Evolutionary conservation across 2,329 filamentous ascomycete species (phyloP).

Genomic region (Diplodia sapinea): DNA sequence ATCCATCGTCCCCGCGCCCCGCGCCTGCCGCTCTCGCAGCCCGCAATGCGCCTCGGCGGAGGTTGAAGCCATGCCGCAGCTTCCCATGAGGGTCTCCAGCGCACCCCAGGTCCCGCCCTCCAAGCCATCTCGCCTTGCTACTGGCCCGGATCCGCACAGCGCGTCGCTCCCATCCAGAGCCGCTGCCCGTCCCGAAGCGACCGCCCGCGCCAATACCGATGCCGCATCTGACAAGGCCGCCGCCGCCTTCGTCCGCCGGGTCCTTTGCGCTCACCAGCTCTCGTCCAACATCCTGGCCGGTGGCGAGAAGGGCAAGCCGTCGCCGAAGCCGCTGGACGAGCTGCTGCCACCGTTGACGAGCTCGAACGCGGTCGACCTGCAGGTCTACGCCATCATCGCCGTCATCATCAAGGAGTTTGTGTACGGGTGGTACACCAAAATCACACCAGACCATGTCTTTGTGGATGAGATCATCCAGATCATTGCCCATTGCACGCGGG

Average conservation of each 20-base stretch:
- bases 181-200: background rate
- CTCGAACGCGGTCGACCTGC: constrained; percentile 89
- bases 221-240: constrained; percentile 75
- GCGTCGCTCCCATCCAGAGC: constrained; percentile 10
- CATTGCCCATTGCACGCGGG: constrained; percentile 88
- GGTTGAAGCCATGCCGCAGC: constrained; percentile 31
- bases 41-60: constrained; percentile 30
- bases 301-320: constrained; percentile 62
- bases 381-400: constrained; percentile 90
- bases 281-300: constrained; percentile 50
- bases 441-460: constrained; percentile 88
- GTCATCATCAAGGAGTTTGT: constrained; percentile 90
- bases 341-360: constrained; percentile 90
- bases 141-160: constrained; percentile 12
- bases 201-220: constrained; percentile 26
- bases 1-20: background rate
- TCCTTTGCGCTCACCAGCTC: constrained; percentile 73
- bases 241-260: constrained; percentile 77
- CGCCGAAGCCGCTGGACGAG: constrained; percentile 73
- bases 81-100: constrained; percentile 23
- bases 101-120: constrained; percentile 23
- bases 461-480: constrained; percentile 87
- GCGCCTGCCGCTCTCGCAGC: constrained; percentile 8
- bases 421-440: constrained; percentile 88
- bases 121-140: constrained; percentile 16